phyloP scores from a whole-genome alignment of 139 green algal species.

The Micractinium sp. region DNA sequence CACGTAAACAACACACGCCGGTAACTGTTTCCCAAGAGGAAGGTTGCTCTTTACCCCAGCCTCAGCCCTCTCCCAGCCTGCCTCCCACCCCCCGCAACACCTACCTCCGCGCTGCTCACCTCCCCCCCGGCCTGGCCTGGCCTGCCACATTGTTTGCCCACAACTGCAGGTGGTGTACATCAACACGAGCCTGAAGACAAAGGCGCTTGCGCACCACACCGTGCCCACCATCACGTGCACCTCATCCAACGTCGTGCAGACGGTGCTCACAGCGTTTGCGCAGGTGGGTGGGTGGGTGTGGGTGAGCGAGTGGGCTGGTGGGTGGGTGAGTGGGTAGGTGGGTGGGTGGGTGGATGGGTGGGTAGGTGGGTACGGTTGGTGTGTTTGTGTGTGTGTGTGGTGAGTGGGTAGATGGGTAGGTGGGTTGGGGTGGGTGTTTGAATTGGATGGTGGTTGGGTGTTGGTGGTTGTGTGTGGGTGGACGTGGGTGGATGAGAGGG shows the following conservation, averaged over 20 bases:
- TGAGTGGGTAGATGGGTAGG: neutral
- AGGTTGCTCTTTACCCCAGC: no score
- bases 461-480: neutral
- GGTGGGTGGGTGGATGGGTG: neutral
- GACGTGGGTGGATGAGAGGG: neutral
- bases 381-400: no score
- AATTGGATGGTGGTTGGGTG: no score
- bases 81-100: no score
- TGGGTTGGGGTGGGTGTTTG: neutral
- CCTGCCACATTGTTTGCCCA: neutral
- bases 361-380: no score
- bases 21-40: no score
- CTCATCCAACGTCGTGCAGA: conserved; percentile 98
- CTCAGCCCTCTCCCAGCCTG: no score
- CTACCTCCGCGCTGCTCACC: no score
- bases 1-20: no score
- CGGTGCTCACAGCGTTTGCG: conserved; percentile 91
- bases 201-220: conserved; percentile 80
- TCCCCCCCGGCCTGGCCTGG: neutral
- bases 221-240: conserved; percentile 99
- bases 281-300: conserved; percentile 50
- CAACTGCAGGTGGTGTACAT: conserved; percentile 94
- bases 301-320: no score
- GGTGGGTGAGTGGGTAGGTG: neutral
- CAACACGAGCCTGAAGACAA: conserved; percentile 97